Evolutionary conservation across 139 green algal species (phyloP).

Genomic region (Spirogloea muscicola): DNA sequence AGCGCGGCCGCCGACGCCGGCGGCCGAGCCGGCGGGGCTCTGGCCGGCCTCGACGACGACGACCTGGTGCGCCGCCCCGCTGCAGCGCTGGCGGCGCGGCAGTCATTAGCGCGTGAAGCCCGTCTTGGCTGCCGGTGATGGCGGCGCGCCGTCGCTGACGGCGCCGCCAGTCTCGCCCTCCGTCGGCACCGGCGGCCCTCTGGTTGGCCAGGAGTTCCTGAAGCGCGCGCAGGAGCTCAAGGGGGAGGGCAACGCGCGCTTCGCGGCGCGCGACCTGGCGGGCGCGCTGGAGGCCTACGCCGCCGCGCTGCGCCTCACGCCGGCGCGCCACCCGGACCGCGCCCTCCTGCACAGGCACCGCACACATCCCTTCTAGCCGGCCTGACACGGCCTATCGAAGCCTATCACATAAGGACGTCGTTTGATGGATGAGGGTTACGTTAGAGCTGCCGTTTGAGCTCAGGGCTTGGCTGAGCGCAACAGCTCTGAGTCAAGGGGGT

Average conservation of each 20-base stretch:
- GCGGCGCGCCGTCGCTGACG: no score
- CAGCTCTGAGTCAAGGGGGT: not conserved
- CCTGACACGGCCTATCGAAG: not conserved
- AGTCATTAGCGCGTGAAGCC: no score
- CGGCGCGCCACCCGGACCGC: conserved; percentile 12
- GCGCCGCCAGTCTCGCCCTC: no score
- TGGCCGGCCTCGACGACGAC: no score
- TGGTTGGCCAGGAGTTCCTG: conserved; percentile 5
- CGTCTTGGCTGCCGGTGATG: no score
- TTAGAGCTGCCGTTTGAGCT: not conserved
- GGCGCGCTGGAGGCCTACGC: conserved; percentile 19
- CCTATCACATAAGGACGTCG: not conserved
- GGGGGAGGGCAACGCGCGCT: conserved; percentile 39
- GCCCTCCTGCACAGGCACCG: conserved; percentile 33
- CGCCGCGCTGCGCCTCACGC: conserved; percentile 13
- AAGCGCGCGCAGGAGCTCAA: conserved; percentile 30
- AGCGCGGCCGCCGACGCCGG: no score
- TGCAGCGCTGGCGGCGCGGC: no score
- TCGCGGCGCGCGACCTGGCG: conserved; percentile 12
- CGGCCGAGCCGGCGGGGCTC: no score
- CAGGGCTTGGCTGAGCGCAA: not conserved
- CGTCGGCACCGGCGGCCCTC: no score
- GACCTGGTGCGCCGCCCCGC: no score
- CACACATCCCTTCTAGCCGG: not conserved
- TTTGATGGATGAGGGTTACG: not conserved